Evolutionary conservation across 345 rosid species (phyloP), one percentile per base, ranked within the genome.

Genomic region (Lumnitzera racemosa): DNA sequence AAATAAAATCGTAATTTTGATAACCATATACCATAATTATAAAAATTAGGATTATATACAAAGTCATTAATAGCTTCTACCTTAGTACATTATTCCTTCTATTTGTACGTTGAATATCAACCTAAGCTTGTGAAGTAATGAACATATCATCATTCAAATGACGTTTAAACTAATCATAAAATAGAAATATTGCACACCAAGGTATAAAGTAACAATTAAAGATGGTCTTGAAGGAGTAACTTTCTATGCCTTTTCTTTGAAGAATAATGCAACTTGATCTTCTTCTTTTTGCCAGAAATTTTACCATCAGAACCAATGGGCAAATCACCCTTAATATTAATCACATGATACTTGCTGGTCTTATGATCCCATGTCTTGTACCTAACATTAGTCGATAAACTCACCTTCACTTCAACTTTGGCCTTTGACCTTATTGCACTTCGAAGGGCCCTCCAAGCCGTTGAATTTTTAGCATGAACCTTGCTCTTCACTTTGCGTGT

Each of bases 261-360:
- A 13, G 50, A 48, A 55, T 4, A 48, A 46, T 59, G 75, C 15
- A 82, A 70, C 67, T 80, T 75, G 24, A 80, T 57, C 74, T 71
- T 72, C 70, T 79, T 82, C 73, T 75, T 77, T 71, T 73, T 77
- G 24, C 64, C 72, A 4, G 61, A 27, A 12, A 82, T 70, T 63
- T 80, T 77, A 25, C 84, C 84, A 61, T 72, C 77, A 23, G 78
- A 53, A 24, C 82, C 82, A 46, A 77, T 20, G 0, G 65, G 61
- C 12, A 75, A 15, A 15, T 2, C 43, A 11, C 80, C 84, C 69
- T 68, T 66, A 62, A 62, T 24, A n/a, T 60, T 16, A 11, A 73
- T 10, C 14, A 23, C 62, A 55, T 64, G 81, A 62, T 73, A 68
- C 70, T 71, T 82, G 24, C 80, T 75, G 72, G 66, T 77, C n/a